Evolutionary conservation across 345 rosid species (phyloP).

Genomic region (Rhodamnia argentea): DNA sequence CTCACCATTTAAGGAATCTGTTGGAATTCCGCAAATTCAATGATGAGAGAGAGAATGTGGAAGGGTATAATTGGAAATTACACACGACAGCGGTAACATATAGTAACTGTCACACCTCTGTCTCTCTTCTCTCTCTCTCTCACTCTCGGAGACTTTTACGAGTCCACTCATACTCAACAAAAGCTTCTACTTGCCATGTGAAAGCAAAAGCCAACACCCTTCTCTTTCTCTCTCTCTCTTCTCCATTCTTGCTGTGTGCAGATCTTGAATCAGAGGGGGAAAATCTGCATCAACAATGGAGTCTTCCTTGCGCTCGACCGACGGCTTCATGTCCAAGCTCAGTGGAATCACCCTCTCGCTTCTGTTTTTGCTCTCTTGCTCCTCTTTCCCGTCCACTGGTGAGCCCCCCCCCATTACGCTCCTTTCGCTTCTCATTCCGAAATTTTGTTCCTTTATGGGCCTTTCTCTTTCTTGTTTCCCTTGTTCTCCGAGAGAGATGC

Average conservation of each 20-base stretch:
- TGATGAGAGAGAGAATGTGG: not conserved
- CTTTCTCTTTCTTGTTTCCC: not conserved
- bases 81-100: not conserved
- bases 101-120: not conserved
- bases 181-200: slow-evolving; percentile 9
- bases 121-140: not conserved
- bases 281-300: slow-evolving; percentile 28
- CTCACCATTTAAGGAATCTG: not conserved
- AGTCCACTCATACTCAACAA: not conserved
- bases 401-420: not conserved
- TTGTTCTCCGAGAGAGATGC: not conserved
- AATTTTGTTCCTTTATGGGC: not conserved
- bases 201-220: not conserved
- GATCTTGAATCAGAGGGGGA: slow-evolving; percentile 20
- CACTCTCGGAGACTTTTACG: not conserved
- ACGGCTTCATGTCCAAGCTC: slow-evolving; percentile 24
- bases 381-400: slow-evolving; percentile 64
- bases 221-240: not conserved
- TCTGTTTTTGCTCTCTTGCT: slow-evolving; percentile 48
- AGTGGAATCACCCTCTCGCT: slow-evolving; percentile 18
- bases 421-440: not conserved
- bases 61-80: not conserved
- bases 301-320: slow-evolving; percentile 4
- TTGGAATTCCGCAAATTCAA: not conserved
- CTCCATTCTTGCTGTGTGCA: slow-evolving; percentile 12